Base-by-base conservation (phyloP, 495 filamentous ascomycete species). In the Podospora anserina region DNA sequence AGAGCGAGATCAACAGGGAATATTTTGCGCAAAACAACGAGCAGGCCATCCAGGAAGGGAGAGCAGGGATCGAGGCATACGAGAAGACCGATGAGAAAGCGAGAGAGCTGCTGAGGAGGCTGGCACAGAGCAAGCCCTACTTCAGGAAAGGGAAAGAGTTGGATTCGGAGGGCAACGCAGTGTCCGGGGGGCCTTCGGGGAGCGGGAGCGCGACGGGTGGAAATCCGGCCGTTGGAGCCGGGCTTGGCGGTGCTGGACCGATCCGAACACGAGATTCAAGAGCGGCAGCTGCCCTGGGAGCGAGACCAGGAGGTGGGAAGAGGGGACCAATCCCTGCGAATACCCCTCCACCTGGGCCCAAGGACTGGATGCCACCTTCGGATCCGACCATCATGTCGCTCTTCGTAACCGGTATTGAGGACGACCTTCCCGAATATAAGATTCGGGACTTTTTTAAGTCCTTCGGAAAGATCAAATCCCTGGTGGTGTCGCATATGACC, bases 21-120 rank as follows among this genome's bases (percentile, higher is more conserved):
- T 99, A 93, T 80, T 99, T 95, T 78, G 95, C 95, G 11, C 95
- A 99, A 77, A 92, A 97, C 71, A 91, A 98, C 78, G 96, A 99
- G 83, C 90, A 89, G 77, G 93, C 94, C 66, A 90, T 99, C 61
- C 93, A 97, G 74, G 94, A 97, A 72, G 96, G 95, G 0, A 81
- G 91, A 55, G 83, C 83, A 6, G 92, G 88, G 2, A 84, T 89
- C 0, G 87, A 93, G 68, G 92, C 92, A 72, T 97, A 97, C 75
- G 94, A 98, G 72, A 97, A 97, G 83, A 92, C 93, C 13, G 95
- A 99, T 71, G 93, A 97, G 78, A 97, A 97, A 78, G 95, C 93
- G 4, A 83, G 94, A 32, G 95, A 98, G 70, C 83, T 99, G 26
- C 79, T 99, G 71, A 84, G 91, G 74, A 82, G 92, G 69, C 82